Evolutionary conservation across 257 asterid species (phyloP).

Genomic region (Nicotiana tabacum): DNA sequence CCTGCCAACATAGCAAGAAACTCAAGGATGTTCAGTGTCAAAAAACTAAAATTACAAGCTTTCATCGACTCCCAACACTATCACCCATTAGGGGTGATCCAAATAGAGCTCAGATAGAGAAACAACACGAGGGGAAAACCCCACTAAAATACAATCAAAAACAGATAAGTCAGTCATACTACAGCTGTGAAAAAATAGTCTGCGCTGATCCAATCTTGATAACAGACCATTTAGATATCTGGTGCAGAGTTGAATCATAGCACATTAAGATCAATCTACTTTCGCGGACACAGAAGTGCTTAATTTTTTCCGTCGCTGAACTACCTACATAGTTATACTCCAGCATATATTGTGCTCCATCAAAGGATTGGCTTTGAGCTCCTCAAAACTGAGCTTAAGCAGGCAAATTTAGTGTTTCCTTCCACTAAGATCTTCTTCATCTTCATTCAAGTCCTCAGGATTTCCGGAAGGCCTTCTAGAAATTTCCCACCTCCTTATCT

Average conservation of each 20-base stretch:
- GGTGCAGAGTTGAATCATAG: background rate
- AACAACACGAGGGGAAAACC: background rate
- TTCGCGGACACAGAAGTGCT: background rate
- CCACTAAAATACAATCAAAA: background rate
- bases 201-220: background rate
- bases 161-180: background rate
- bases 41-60: background rate
- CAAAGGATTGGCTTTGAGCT: background rate
- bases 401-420: constrained; percentile 21
- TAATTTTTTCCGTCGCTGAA: background rate
- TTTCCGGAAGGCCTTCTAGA: constrained; percentile 20
- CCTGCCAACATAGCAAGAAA: background rate
- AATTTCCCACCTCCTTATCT: constrained; percentile 19
- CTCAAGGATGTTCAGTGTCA: background rate
- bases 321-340: background rate
- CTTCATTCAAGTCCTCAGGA: constrained; percentile 17
- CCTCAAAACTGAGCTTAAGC: background rate
- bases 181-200: background rate
- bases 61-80: no score
- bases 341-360: background rate
- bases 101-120: background rate
- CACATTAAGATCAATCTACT: background rate
- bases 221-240: background rate
- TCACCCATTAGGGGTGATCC: background rate
- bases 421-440: constrained; percentile 21